Base-by-base conservation (phyloP, 2,329 filamentous ascomycete genomes). In the Diaporthe sp. region DNA sequence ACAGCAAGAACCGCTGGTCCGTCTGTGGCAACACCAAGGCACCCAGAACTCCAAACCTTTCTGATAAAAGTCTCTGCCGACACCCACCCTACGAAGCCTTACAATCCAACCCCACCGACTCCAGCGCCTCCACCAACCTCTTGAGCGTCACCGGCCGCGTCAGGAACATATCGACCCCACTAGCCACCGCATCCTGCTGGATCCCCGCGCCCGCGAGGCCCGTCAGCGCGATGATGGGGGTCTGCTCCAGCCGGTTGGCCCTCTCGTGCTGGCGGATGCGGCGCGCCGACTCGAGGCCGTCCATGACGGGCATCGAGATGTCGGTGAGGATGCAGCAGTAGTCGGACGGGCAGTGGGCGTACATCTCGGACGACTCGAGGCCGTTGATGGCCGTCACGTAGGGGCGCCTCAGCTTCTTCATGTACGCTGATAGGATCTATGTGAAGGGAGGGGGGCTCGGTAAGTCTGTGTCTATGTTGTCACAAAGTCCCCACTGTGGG, bases 231-330 rank as follows among this genome's bases (percentile, higher is more conserved):
- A 91, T 87, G 31, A 91, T 86, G 3, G 85, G 82, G 1, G 85
- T 85, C 0, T 86, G 86, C 0, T 81, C 76, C 0, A 89, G 79
- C 0, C 83, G 81, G 8, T 84, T 79, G 0, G 87, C 82, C 4
- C 83, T 81, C 78, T 91, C 90, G 47, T 88, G 83, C 1, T 85
- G 83, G 1, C 89, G 85, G 20, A 91, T 90, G n/a, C 83, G 82
- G 1, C 86, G 82, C 1, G 88, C 90, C 0, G 87, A 86, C 22
- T 87, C 87, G 3, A 90, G 85, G 0, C 88, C 88, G 76, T 91
- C 87, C 79, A 91, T 87, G 3, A 90, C 81, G 0, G 90, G 90
- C 90, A 92, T 91, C 72, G 86, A 90, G 1, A 91, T 87, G 77
- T 91, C 90, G 79, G 85, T 87, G 6, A 87, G 77, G 0, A 87